Percentiles rank a stretch among this genome's conserved stretches.
phyloP scores from a whole-genome alignment of 2,329 filamentous ascomycete genomes.

The Fusarium decemcellulare region DNA sequence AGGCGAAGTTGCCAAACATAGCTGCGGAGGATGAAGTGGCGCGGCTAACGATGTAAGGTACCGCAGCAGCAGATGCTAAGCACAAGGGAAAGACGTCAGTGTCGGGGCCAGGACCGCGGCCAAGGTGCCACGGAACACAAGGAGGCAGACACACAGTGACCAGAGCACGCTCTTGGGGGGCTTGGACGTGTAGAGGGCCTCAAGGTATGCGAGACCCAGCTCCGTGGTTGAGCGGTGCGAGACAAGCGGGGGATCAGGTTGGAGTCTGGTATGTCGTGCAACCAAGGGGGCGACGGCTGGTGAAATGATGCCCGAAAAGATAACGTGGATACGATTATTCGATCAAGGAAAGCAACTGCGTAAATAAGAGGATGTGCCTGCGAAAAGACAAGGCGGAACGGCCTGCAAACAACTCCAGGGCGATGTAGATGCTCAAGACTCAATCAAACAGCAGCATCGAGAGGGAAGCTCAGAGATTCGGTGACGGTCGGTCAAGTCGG shows the following conservation, averaged over 20 bases:
- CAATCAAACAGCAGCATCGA: slow-evolving; percentile 4
- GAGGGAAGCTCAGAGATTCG: slow-evolving; percentile 30
- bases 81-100: slow-evolving; percentile 32
- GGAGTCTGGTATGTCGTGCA: slow-evolving; percentile 2
- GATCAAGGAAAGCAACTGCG: background rate
- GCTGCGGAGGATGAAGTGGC: slow-evolving; percentile 41
- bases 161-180: slow-evolving; percentile 8
- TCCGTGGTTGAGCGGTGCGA: slow-evolving; percentile 15
- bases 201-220: slow-evolving; percentile 9
- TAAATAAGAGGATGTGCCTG: slow-evolving; percentile 11
- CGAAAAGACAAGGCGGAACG: slow-evolving; percentile 1
- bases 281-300: background rate
- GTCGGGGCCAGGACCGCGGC: slow-evolving; percentile 6
- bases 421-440: slow-evolving; percentile 7
- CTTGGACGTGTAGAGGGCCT: slow-evolving; percentile 10
- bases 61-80: slow-evolving; percentile 28
- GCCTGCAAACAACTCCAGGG: slow-evolving; percentile 2
- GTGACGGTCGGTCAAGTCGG: slow-evolving; percentile 38
- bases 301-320: background rate
- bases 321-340: background rate
- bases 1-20: slow-evolving; percentile 62
- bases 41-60: slow-evolving; percentile 36
- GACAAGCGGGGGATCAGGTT: slow-evolving; percentile 7
- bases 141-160: slow-evolving; percentile 20
- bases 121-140: slow-evolving; percentile 28